Percentiles rank a stretch among this genome's conserved stretches.
Conservation (phyloP, 495 filamentous ascomycete species). For the Amphirosellinia nigrospora region DNA sequence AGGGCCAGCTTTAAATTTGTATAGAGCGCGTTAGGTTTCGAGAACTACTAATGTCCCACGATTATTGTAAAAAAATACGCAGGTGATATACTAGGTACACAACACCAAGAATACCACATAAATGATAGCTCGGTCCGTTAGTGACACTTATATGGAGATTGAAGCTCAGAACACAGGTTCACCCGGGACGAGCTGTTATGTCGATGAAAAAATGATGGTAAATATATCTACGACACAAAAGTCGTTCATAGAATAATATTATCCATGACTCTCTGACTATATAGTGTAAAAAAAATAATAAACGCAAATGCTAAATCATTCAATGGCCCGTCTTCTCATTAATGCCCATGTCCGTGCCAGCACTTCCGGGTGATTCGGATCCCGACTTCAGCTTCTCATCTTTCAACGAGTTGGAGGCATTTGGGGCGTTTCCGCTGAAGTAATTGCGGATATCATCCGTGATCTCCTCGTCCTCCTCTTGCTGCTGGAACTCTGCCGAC, state of each 20-base stretch:
- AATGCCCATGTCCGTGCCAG: neutral
- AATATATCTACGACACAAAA: neutral
- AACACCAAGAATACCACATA: neutral
- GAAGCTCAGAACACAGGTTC: neutral
- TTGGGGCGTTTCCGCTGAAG: conserved; percentile 41
- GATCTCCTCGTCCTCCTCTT: conserved; percentile 48
- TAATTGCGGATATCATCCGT: conserved; percentile 50
- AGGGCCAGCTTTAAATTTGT: neutral
- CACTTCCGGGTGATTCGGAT: conserved; percentile 20
- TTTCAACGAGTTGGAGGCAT: conserved; percentile 32
- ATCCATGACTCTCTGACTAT: neutral
- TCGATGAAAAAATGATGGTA: neutral
- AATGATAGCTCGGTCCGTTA: neutral
- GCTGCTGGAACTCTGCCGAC: conserved; percentile 42
- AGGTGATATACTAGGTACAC: no score
- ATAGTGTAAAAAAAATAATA: neutral
- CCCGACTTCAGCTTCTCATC: conserved; percentile 28
- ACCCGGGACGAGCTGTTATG: neutral
- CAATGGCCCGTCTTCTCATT: conserved; percentile 21
- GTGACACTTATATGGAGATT: neutral
- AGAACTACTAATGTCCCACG: neutral
- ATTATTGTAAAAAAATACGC: no score
- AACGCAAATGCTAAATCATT: conserved; percentile 5
- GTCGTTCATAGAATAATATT: neutral
- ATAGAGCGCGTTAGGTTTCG: neutral